A percentile compares a stretch with the other conserved stretches of the same genome.
Evolutionary conservation across 805 yeast species (phyloP).

Genomic region (Blastobotrys chiropterorum): DNA sequence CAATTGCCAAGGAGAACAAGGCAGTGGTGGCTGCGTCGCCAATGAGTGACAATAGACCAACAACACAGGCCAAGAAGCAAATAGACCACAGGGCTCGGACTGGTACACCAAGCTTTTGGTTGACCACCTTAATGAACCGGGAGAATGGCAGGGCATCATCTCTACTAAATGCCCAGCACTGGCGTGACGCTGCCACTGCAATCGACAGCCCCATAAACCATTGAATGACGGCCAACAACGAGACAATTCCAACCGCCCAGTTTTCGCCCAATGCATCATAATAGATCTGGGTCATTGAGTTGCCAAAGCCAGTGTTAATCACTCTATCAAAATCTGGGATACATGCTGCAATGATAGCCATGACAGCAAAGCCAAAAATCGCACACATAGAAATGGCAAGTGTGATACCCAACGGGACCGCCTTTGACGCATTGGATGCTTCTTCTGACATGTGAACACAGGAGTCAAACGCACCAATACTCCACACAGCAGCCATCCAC

Average conservation of each 20-base stretch:
- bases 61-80: conserved; percentile 30
- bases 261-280: conserved; percentile 62
- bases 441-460: conserved; percentile 72
- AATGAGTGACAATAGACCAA: conserved; percentile 56
- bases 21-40: conserved; percentile 59
- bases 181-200: conserved; percentile 60
- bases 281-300: conserved; percentile 49
- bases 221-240: conserved; percentile 53
- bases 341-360: conserved; percentile 47
- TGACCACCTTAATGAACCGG: conserved; percentile 48
- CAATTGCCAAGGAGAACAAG: conserved; percentile 58
- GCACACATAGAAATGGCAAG: conserved; percentile 55
- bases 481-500: conserved; percentile 69
- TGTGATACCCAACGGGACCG: conserved; percentile 61
- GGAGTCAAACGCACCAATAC: conserved; percentile 67
- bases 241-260: conserved; percentile 64
- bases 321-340: conserved; percentile 2
- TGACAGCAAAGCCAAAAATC: conserved; percentile 51
- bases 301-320: conserved; percentile 24
- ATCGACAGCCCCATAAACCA: conserved; percentile 60
- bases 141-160: conserved; percentile 70
- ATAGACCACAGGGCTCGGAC: conserved; percentile 54
- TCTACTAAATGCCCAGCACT: conserved; percentile 70
- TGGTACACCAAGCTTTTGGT: conserved; percentile 55
- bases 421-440: conserved; percentile 53